phyloP scores from a whole-genome alignment of 2,329 filamentous ascomycete species.

The Pseudogymnoascus sp. region DNA sequence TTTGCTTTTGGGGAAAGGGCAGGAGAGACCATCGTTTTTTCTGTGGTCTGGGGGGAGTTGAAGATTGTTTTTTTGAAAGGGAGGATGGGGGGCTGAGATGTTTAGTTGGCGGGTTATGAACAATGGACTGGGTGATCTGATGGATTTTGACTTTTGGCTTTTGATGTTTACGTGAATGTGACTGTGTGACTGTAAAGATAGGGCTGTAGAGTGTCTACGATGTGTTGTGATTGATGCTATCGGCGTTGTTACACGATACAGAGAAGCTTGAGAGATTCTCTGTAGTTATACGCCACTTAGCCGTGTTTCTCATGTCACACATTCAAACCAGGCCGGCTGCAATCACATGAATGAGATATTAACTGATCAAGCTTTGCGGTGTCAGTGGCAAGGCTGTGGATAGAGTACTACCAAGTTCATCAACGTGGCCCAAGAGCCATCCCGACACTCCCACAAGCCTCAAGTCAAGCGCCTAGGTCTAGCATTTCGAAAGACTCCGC shows the following conservation, averaged over 20 bases:
- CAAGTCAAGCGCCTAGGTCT: not conserved
- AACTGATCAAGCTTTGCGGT: not conserved
- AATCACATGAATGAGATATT: not conserved
- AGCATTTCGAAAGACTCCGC: not conserved
- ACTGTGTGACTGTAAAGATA: not conserved
- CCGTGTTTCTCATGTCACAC: too few species aligned
- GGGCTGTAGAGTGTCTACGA: not conserved
- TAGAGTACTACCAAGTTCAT: too few species aligned
- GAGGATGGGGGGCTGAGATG: not conserved
- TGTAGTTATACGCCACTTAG: not conserved
- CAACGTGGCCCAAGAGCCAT: not conserved
- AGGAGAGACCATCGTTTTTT: not conserved
- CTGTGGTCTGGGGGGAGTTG: not conserved
- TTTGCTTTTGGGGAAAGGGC: not conserved
- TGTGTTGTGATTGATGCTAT: not conserved
- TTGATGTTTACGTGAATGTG: not conserved
- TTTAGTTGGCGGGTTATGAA: not conserved
- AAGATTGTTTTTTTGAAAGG: not conserved
- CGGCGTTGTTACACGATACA: not conserved
- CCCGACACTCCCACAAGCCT: not conserved
- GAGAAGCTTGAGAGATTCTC: not conserved
- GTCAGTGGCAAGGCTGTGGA: too few species aligned
- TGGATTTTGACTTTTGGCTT: not conserved
- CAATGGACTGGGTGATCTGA: constrained; percentile 5
- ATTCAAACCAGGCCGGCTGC: not conserved